Percentiles rank a stretch among this genome's conserved stretches.
Conservation (phyloP, 805 yeast species). For the Naumovozyma castellii region DNA sequence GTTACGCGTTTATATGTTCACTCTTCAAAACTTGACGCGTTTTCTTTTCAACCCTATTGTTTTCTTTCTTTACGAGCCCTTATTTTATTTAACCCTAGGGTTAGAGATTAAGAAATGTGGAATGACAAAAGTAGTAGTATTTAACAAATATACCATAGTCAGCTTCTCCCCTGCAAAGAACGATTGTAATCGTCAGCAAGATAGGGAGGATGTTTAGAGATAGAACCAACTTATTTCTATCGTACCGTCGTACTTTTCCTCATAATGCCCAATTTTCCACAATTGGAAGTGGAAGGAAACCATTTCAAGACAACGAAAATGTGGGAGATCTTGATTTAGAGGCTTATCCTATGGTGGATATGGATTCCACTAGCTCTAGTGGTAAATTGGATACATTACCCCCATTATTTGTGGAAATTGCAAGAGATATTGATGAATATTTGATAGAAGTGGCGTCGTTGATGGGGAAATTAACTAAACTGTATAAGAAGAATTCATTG, state of each 20-base stretch:
- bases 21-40: too few species aligned
- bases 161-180: too few species aligned
- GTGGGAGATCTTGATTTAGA: conserved; percentile 30
- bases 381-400: conserved; percentile 61
- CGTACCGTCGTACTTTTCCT: conserved; percentile 84
- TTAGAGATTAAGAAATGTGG: too few species aligned
- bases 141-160: too few species aligned
- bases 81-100: too few species aligned
- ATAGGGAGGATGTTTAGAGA: conserved; percentile 60
- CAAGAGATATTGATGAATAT: conserved; percentile 59
- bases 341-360: conserved; percentile 20
- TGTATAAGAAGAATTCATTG: conserved; percentile 73
- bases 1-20: too few species aligned
- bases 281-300: conserved; percentile 9
- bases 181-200: neutral
- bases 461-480: conserved; percentile 50
- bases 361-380: conserved; percentile 1
- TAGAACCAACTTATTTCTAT: conserved; percentile 81
- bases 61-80: too few species aligned
- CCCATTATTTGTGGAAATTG: conserved; percentile 69
- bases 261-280: conserved; percentile 31
- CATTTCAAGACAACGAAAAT: conserved; percentile 19
- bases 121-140: too few species aligned
- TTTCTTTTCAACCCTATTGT: too few species aligned
- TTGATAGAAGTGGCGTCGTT: conserved; percentile 43